These are phyloP conservation scores for Bocquillonia castaneifolia DNA, from an alignment of 441 rosid genomes.

Conservation along the genomic window DNA sequence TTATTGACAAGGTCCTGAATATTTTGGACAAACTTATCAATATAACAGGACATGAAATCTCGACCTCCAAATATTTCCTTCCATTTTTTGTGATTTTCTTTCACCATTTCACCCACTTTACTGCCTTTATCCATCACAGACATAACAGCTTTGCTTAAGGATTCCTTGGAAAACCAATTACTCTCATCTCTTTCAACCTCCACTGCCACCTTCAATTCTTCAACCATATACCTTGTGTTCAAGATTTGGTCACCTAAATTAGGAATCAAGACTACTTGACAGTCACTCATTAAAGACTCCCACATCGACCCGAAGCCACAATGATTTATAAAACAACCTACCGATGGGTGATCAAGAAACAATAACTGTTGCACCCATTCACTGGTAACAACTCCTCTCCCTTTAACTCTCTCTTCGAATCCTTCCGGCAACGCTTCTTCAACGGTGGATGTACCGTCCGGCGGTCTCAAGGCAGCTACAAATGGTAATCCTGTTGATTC, in stretches of 20 bases:
- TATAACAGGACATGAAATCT: conserved; percentile 15
- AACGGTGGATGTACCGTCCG: conserved; percentile 5
- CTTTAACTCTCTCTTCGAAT: conserved; percentile 45
- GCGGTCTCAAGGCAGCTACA: conserved; percentile 22
- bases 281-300: conserved; percentile 8
- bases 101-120: conserved; percentile 34
- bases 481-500: conserved; percentile 33
- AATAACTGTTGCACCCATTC: conserved; percentile 31
- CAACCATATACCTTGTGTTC: conserved; percentile 1
- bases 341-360: conserved; percentile 9
- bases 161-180: background rate
- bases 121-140: conserved; percentile 36
- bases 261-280: background rate
- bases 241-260: background rate
- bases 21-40: conserved; percentile 35
- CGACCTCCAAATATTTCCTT: background rate
- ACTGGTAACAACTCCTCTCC: conserved; percentile 44
- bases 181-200: conserved; percentile 4
- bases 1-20: conserved; percentile 6
- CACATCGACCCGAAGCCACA: conserved; percentile 10
- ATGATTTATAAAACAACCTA: conserved; percentile 3
- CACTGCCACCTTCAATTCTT: conserved; percentile 14
- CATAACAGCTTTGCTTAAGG: background rate
- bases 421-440: conserved; percentile 61
- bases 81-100: conserved; percentile 23